phyloP scores from a whole-genome alignment of 495 filamentous ascomycete genomes.

The Hypoxylon intermedium region DNA sequence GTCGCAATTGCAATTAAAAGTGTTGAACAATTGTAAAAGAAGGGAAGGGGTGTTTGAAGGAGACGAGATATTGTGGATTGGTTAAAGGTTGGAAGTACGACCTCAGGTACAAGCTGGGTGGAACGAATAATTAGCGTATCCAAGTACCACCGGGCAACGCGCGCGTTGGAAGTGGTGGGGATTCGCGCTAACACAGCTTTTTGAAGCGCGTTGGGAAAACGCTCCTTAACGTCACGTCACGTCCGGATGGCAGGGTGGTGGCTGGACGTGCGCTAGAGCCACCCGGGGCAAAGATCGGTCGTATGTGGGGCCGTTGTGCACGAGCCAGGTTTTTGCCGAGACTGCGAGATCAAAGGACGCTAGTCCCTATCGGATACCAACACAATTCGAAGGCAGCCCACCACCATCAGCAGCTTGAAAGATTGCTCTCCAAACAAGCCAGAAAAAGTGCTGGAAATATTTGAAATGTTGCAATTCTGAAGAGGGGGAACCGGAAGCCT shows the following conservation, averaged over 20 bases:
- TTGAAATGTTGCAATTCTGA: background rate
- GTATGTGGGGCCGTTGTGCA: slow-evolving; percentile 29
- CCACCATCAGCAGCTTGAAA: slow-evolving; percentile 9
- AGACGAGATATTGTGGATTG: slow-evolving; percentile 13
- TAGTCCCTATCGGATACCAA: slow-evolving; percentile 23
- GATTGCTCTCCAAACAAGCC: slow-evolving; percentile 11
- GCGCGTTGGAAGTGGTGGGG: slow-evolving; percentile 16
- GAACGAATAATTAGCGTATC: slow-evolving; percentile 14
- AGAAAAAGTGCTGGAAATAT: slow-evolving; percentile 5
- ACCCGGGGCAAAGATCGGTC: background rate
- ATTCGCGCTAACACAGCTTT: slow-evolving; percentile 27
- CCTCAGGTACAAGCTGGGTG: slow-evolving; percentile 23
- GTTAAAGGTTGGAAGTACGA: slow-evolving; percentile 10
- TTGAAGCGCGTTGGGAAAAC: slow-evolving; percentile 14
- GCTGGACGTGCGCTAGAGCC: slow-evolving; percentile 15
- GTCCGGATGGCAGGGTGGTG: slow-evolving; percentile 29
- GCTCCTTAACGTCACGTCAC: slow-evolving; percentile 23
- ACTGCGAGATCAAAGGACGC: slow-evolving; percentile 8
- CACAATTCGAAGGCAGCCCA: slow-evolving; percentile 14
- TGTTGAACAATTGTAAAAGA: slow-evolving; percentile 3
- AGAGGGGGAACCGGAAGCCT: slow-evolving; percentile 10
- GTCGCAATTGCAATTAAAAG: slow-evolving; percentile 1
- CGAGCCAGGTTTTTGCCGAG: slow-evolving; percentile 10
- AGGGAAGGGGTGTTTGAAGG: slow-evolving; percentile 8
- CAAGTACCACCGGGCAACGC: slow-evolving; percentile 32